Evolutionary conservation across 1,284 basidiomycete species (phyloP), one percentile per base, ranked within the genome.

Genomic region (Meira miltonrushii): DNA sequence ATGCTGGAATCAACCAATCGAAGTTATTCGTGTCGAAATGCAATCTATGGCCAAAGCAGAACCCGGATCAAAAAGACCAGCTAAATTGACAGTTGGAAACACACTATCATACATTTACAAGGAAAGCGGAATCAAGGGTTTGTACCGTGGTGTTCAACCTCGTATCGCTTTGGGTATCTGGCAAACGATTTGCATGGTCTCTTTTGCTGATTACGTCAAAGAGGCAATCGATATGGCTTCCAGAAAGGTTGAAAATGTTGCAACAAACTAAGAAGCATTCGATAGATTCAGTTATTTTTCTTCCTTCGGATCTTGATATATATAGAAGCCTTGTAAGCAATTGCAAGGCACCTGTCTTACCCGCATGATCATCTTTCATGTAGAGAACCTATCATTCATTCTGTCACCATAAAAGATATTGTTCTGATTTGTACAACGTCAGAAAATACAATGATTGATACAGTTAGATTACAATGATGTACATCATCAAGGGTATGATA

Each of bases 1-100:
- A 13, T 96, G 92, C 50, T 99, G 95, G 95, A 99, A 99, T 80
- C 95, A 99, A 80, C 95, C 95, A 47, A 98, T 98, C 70, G 95
- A 99, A 82, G 92, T 95, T 66, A 85, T 94, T 65, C 88, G 92
- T 60, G 90, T 94, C 40, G 91, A 94, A 33, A 98, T 99, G 95
- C 95, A 99, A 86, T 94, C 91, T 49, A 95, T 97, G 87, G 86
- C 90, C 40, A 97, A 97, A 73, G 78, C 79, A 74, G 82, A 83
- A 39, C 85, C 86, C 56, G 83, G 41, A 21, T 82, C 83, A 47
- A 90, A 90, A 77, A 86, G 91, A 52, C 92, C 92, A 1, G 81
- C 79, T 47, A 97, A 97, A 80, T 83, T 90, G 56, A 97, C 92
- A 6, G 92, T 98, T 61, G 66, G 89, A 66, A 69, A 89, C 82